A percentile compares a stretch with the other conserved stretches of the same genome.
phyloP scores from a whole-genome alignment of 768 basidiomycete species.

The Amanita polypyramis region DNA sequence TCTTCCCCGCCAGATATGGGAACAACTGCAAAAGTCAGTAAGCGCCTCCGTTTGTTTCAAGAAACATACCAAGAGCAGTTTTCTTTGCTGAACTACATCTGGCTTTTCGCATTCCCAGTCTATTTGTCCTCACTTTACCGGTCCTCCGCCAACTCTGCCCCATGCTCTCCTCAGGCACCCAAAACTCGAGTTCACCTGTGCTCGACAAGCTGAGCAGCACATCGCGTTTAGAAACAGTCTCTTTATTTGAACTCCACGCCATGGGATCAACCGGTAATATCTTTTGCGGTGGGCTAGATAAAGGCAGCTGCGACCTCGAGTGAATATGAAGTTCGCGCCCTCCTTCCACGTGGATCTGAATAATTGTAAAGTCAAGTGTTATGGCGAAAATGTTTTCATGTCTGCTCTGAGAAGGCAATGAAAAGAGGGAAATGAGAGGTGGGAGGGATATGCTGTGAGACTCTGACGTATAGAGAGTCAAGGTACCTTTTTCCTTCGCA shows the following conservation, averaged over 20 bases:
- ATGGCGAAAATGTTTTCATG: conserved; percentile 58
- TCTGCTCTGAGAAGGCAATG: conserved; percentile 42
- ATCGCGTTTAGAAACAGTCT: conserved; percentile 47
- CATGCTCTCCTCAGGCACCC: conserved; percentile 46
- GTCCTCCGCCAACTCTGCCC: conserved; percentile 50
- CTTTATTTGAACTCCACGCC: conserved; percentile 53
- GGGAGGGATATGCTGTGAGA: conserved; percentile 35
- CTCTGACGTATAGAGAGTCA: conserved; percentile 47
- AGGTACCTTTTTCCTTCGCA: conserved; percentile 27
- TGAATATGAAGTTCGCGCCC: conserved; percentile 31
- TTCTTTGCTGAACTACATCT: conserved; percentile 89
- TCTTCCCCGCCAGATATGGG: conserved; percentile 53
- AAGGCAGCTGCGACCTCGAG: conserved; percentile 43
- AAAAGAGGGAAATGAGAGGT: conserved; percentile 49
- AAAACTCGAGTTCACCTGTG: conserved; percentile 77
- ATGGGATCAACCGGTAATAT: conserved; percentile 82
- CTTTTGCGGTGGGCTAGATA: conserved; percentile 34
- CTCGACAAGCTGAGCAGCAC: conserved; percentile 70
- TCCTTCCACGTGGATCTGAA: conserved; percentile 40
- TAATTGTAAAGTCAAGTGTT: conserved; percentile 46
- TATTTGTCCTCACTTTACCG: conserved; percentile 64
- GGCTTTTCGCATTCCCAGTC: conserved; percentile 54
- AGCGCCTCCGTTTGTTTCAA: conserved; percentile 4
- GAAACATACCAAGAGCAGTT: conserved; percentile 66
- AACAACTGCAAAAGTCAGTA: conserved; percentile 38